A percentile compares a stretch with the other conserved stretches of the same genome.
These are phyloP conservation scores for Calonectria crousiana DNA, from an alignment of 2,329 filamentous ascomycete genomes.

Conservation along the genomic window DNA sequence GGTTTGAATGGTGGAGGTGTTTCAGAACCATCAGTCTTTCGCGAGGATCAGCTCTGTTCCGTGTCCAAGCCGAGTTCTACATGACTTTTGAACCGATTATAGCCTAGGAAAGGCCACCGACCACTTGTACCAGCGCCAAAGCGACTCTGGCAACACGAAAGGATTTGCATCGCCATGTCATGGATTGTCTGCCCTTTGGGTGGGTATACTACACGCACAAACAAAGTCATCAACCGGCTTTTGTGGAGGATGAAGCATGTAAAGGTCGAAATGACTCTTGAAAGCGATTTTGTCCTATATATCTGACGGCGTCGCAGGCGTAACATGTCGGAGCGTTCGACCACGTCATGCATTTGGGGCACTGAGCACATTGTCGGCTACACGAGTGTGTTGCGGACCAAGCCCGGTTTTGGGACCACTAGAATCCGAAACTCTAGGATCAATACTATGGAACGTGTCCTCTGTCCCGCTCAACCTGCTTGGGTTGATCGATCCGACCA, in stretches of 20 bases:
- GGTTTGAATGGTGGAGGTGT: not conserved
- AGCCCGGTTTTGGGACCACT: not conserved
- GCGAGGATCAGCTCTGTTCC: not conserved
- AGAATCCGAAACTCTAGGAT: too few relatives aligned
- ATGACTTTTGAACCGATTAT: too few relatives aligned
- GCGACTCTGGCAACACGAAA: not conserved
- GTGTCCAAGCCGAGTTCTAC: not conserved
- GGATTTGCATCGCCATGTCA: not conserved
- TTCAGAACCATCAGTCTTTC: not conserved
- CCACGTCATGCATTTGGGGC: too few relatives aligned
- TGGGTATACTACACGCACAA: too few relatives aligned
- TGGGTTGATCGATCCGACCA: not conserved
- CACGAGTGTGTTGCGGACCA: not conserved
- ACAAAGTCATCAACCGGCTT: not conserved
- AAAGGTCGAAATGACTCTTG: not conserved
- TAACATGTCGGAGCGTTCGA: too few relatives aligned
- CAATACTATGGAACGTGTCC: too few relatives aligned
- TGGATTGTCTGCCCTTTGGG: not conserved
- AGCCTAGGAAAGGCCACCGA: too few relatives aligned
- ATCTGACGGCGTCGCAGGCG: too few relatives aligned
- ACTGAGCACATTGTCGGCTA: too few relatives aligned
- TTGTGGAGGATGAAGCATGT: not conserved
- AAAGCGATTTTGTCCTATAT: not conserved
- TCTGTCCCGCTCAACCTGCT: not conserved
- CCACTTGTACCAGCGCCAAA: not conserved